Base-by-base conservation (phyloP, 2,329 filamentous ascomycete species). In the Fusarium oligoseptatum region DNA sequence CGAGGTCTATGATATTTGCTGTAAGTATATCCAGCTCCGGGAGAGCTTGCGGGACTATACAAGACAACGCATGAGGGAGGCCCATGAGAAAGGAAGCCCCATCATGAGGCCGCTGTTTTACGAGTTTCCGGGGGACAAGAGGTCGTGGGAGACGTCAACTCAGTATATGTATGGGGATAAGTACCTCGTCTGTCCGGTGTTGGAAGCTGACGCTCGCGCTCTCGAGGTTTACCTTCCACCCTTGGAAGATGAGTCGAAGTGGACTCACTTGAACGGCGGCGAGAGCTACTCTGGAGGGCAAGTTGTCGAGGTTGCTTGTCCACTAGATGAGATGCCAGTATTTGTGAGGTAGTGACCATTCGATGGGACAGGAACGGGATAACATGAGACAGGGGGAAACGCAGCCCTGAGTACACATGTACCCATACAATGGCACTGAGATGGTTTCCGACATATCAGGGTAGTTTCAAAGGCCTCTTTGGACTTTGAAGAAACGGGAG, bases 31-130 rank as follows among this genome's bases (percentile, higher is more conserved):
- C 78, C 73, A 76, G 5, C 82, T 93, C 11, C 85, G 91, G 2
- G 91, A 93, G 80, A 77, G 85, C 34, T 69, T 93, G 78, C 83
- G 91, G 6, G 84, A 84, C 1, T 93, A 93, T 71, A 91, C 88
- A 0, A 81, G 91, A 3, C 79, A 67, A 0, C 75, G 92, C 68
- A 92, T 92, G 91, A 81, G 80, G 41, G 85, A 89, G 71, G 91
- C 91, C 0, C 89, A 92, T 71, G 84, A 88, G 71, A 87, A 86
- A 61, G 91, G 91, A 0, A 86, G 85, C 0, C 91, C 91, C 0
- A 83, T 93, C 12, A 92, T 93, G 78, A 81, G 91, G 17, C 84
- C 91, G 0, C 77, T 90, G 10, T 93, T 93, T 77, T 91, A 91
- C 72, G 90, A 91, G 68, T 93, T 92, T 68, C 90, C 91, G 0